Base-by-base conservation (phyloP, 2,329 filamentous ascomycete species). In the Pestalotiopsis sp. region DNA sequence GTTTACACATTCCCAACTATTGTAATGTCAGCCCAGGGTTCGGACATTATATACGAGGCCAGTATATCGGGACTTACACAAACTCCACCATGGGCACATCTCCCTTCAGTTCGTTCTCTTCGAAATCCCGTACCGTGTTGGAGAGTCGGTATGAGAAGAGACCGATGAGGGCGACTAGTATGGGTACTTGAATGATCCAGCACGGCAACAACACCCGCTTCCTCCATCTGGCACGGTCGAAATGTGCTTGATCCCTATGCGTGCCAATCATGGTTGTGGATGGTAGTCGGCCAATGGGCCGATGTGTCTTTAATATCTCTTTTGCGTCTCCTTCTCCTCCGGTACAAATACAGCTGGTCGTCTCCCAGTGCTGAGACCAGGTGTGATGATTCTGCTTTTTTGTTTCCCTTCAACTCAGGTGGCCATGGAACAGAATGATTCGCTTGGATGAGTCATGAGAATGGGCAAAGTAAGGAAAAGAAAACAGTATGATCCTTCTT, bases 1-100 rank as follows among this genome's bases (percentile, higher is more conserved):
- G 71, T 88, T 89, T 65, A 82, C 83, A 25, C 76, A 79, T 75
- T 88, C 85, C 87, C 87, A 89, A 38, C 87, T 88, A 70, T 20
- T 17, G 6, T 13, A 3, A 7, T 25, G 41, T 63, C 38, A 57
- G 58, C 13, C 6, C 14, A 31, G 27, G 27, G 6, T 9, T 31
- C 27, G 27, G 36, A 36, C 2, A 17, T 27, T n/a, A n/a, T 27
- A 71, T 67, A 14, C 60, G 4, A 31, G 49, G 27, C 11, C 13
- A n/a, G 23, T 31, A 14, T 36, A 49, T 4, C 6, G 13, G 56
- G 6, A 82, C 85, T 79, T 81, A 88, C 86, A 84, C 84, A 71
- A 87, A 77, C 77, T 86, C 83, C 12, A 88, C 80, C 12, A 78
- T 75, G 0, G 85, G 83, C 4, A 80, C 70, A n/a, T 79, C 72